Evolutionary conservation across 495 filamentous ascomycete species (phyloP), one percentile per base, ranked within the genome.

Genomic region (Penicillium arizonense): DNA sequence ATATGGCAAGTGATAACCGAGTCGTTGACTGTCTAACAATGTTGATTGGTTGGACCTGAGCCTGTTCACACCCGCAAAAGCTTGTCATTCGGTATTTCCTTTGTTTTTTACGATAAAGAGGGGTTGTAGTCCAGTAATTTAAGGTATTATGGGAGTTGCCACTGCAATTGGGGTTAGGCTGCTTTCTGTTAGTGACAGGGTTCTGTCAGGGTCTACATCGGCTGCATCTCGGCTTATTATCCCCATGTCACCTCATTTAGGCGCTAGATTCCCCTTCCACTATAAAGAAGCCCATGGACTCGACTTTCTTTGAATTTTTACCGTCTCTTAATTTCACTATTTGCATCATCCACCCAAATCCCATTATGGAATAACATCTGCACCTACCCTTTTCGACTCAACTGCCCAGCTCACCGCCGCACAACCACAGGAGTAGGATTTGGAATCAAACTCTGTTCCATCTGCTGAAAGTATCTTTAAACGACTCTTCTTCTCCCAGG

Each of bases 171-270:
- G 13, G 34, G 26, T 16, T 35, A 26, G 32, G 46, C 20, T 37
- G 28, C 14, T 43, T 20, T 34, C 35, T 59, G 35, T 44, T 55
- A 49, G 49, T 44, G 53, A 54, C 20, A 34, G 20, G 50, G 45
- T 32, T 26, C 42, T 12, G 5, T 44, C 33, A 39, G 41, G 33
- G 33, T 45, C 41, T 38, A 50, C 50, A 57, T 57, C 46, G 38
- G 46, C 47, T 14, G 24, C 54, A 44, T 23, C 35, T 55, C 59
- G 59, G 55, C 59, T 40, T 36, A 43, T 46, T 46, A 39, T 39
- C 41, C 51, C 47, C 51, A 33, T 62, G 52, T 58, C 44, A 41
- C 52, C 41, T 52, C 43, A 11, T 41, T 56, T 39, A 21, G 38
- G 14, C 46, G 28, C 28, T 30, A 30, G 28, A 30, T 30, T 30